A percentile compares a stretch with the other conserved stretches of the same genome.
Evolutionary conservation across 441 rosid species (phyloP).

Genomic region (Populus hybrid): DNA sequence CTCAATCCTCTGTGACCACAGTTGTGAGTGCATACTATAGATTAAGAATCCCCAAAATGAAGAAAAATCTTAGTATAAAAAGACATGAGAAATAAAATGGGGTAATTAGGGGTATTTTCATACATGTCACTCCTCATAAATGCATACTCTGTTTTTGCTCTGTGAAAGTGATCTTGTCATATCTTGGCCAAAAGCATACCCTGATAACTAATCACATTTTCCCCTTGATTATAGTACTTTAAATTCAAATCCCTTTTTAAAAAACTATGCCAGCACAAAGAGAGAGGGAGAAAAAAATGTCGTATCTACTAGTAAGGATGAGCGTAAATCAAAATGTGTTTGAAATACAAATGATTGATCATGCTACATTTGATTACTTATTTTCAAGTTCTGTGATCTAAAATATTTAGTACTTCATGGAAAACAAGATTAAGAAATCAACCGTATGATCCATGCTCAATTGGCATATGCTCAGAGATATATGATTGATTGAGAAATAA

Average conservation of each 20-base stretch:
- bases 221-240: background rate
- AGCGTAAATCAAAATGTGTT: background rate
- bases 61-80: too few relatives aligned
- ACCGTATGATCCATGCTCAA: background rate
- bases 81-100: too few relatives aligned
- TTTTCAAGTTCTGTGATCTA: background rate
- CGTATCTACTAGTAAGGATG: too few relatives aligned
- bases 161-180: background rate
- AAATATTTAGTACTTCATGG: background rate
- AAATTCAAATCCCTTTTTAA: background rate
- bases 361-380: background rate
- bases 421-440: background rate
- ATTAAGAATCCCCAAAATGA: background rate
- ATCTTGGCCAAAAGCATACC: too few relatives aligned
- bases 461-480: background rate
- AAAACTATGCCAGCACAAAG: background rate
- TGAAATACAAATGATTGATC: background rate
- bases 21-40: background rate
- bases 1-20: constrained; percentile 56
- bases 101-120: too few relatives aligned
- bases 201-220: background rate
- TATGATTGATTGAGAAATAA: background rate
- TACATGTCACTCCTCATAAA: background rate
- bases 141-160: background rate
- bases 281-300: background rate